phyloP scores from a whole-genome alignment of 306 rosid genomes.

The Rosa chinensis region DNA sequence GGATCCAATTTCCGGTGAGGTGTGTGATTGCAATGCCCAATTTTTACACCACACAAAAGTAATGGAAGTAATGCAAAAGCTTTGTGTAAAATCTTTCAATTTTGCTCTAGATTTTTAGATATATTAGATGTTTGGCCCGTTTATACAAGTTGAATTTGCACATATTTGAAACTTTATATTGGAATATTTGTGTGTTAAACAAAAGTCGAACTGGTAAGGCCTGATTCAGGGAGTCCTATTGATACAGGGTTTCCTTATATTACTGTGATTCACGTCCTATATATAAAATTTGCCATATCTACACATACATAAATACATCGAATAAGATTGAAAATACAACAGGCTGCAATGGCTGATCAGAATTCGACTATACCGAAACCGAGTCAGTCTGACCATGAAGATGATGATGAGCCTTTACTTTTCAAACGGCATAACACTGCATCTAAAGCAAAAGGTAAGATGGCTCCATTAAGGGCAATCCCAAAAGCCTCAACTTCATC shows the following conservation, averaged over 20 bases:
- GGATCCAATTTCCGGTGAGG: neutral
- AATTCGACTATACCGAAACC: too few relatives aligned
- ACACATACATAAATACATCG: neutral
- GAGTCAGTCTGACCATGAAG: too few relatives aligned
- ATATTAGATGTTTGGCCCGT: neutral
- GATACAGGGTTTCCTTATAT: neutral
- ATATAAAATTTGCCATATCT: neutral
- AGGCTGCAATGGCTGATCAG: too few relatives aligned
- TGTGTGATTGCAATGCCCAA: neutral
- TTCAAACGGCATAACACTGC: neutral
- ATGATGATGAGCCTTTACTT: neutral
- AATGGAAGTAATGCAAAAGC: neutral
- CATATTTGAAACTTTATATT: slow-evolving; percentile 2
- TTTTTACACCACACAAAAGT: neutral
- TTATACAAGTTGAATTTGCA: neutral
- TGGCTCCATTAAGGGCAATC: slow-evolving; percentile 30
- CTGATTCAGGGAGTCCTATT: neutral
- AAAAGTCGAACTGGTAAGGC: neutral
- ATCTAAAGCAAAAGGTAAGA: slow-evolving; percentile 25
- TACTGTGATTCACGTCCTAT: neutral
- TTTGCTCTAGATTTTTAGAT: slow-evolving; percentile 21
- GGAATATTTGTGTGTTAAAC: neutral
- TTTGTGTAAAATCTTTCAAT: neutral
- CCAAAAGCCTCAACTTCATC: slow-evolving; percentile 10
- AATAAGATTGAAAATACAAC: neutral